These are phyloP conservation scores for Metschnikowia henanensis DNA, from an alignment of 805 yeast genomes.

Conservation along the genomic window DNA sequence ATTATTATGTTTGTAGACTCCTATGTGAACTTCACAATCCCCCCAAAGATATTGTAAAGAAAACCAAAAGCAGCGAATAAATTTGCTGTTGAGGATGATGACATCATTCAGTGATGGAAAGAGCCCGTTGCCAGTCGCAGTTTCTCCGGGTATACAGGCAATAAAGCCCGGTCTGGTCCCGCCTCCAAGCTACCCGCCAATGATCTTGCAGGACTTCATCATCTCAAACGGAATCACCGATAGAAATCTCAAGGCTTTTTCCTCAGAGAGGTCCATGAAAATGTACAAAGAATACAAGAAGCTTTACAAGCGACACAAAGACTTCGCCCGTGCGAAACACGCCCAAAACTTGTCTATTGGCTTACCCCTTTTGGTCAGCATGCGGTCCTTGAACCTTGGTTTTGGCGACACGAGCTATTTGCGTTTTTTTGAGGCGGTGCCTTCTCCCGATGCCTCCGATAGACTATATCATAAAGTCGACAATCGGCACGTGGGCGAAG, in stretches of 20 bases:
- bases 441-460: conserved; percentile 15
- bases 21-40: not conserved
- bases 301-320: not conserved
- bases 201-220: conserved; percentile 10
- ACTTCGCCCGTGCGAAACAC: conserved; percentile 11
- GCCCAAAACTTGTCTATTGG: conserved; percentile 14
- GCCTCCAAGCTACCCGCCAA: conserved; percentile 1
- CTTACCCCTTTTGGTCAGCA: conserved; percentile 14
- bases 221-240: conserved; percentile 11
- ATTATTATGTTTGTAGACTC: too few species aligned
- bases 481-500: conserved; percentile 13
- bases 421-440: conserved; percentile 9
- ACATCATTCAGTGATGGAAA: not conserved
- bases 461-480: conserved; percentile 13
- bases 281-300: conserved; percentile 12
- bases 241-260: conserved; percentile 9
- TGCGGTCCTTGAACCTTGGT: conserved; percentile 6
- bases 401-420: conserved; percentile 13
- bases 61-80: not conserved
- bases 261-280: conserved; percentile 11
- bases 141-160: not conserved
- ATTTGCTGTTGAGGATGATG: not conserved
- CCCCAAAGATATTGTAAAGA: not conserved
- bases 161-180: not conserved
- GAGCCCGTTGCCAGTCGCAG: not conserved